Evolutionary conservation across 352 stramenopile species (phyloP), one percentile per base, ranked within the genome.

Genomic region (Globisporangium uncinulatum): DNA sequence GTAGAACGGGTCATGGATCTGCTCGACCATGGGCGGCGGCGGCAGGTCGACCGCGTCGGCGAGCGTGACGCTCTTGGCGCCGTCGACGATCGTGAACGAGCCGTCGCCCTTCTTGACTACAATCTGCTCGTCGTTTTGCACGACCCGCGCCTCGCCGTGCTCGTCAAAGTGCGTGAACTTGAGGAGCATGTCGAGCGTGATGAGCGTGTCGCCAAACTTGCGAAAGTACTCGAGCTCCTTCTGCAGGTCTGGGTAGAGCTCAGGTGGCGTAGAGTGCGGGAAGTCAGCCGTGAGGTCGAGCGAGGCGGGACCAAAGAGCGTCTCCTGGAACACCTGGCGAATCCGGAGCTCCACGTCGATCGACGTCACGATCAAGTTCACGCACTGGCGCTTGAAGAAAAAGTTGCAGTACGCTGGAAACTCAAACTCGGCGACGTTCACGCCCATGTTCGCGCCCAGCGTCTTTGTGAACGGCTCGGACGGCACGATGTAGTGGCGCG

Each of bases 361-460:
- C 3, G 79, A 92, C 6, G 73, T 71, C 41, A 95, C 86, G 51
- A 96, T 87, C 20, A 96, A 75, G 54, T 95, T 95, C 7, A 96
- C 76, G 53, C 78, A 88, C 57, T 94, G 83, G 3, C 79, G 65
- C 59, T 94, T 93, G 67, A 95, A 93, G 70, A 98, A 98, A 69
- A 98, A 98, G 67, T 98, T 98, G 69, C 97, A 98, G 62, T 98
- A 98, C 6, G 90, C 94, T 7, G 95, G 95, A 66, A 98, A 98
- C 79, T 98, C 95, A 64, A 98, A 98, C 66, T 98, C 95, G 19
- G 93, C 94, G 17, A 98, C 79, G 66, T 98, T 98, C 11, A 98
- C 88, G 44, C 94, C 95, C 63, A 98, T 86, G 45, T 96, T 97
- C 11, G 89, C 88, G 15, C 95, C 95, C 21, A 98, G 86, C 24